phyloP scores from a whole-genome alignment of 1,284 basidiomycete species.

The Cutaneotrichosporon dermatis region DNA sequence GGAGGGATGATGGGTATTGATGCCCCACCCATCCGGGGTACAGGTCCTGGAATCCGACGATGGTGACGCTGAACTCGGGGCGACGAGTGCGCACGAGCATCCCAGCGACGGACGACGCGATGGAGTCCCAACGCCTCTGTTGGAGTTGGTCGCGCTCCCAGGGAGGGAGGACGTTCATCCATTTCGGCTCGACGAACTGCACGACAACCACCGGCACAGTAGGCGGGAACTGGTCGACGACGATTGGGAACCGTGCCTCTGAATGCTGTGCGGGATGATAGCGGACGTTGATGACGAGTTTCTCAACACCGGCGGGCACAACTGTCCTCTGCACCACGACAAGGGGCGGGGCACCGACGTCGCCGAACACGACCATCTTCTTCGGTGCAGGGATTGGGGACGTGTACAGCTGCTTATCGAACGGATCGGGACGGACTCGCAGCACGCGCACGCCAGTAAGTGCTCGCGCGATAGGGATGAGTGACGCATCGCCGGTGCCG shows the following conservation, averaged over 20 bases:
- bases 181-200: conserved; percentile 8
- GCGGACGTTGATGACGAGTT: conserved; percentile 12
- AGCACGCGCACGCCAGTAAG: conserved; percentile 2
- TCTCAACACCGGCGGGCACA: conserved; percentile 1
- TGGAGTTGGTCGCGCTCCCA: conserved; percentile 1
- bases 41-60: not conserved
- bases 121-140: conserved; percentile 1
- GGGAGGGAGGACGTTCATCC: conserved; percentile 6
- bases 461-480: conserved; percentile 2
- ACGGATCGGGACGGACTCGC: conserved; percentile 6
- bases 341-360: not conserved
- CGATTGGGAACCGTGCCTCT: not conserved
- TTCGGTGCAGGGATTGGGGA: not conserved
- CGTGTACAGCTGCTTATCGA: not conserved
- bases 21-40: not conserved
- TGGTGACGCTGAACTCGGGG: not conserved
- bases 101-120: not conserved
- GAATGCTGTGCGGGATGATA: conserved; percentile 3
- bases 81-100: not conserved
- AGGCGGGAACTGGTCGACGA: not conserved
- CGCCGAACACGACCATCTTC: conserved; percentile 1
- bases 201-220: conserved; percentile 4
- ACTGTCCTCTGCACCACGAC: not conserved
- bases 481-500: conserved; percentile 1
- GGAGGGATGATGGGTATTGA: not conserved